A percentile compares a stretch with the other conserved stretches of the same genome.
These are phyloP conservation scores for Carpediemonas membranifera DNA, from an alignment of 78 protist genomes.

Conservation along the genomic window DNA sequence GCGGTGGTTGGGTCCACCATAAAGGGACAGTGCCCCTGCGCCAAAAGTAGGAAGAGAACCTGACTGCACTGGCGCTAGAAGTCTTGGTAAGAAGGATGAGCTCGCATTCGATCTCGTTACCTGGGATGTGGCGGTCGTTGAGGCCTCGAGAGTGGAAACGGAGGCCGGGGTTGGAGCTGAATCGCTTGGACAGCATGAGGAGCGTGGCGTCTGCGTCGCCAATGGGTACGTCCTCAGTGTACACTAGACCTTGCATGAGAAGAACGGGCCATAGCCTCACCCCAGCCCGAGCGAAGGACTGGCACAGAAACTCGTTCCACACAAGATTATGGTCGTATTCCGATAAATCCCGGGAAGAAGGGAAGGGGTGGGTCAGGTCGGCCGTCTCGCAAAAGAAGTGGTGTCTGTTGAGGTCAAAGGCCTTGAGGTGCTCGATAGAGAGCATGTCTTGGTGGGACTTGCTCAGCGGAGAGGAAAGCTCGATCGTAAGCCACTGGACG, in stretches of 20 bases:
- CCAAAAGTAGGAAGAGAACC: not conserved
- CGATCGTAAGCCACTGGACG: constrained; percentile 6
- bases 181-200: not conserved
- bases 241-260: constrained; percentile 19
- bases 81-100: constrained; percentile 10
- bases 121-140: constrained; percentile 8
- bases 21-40: constrained; percentile 6
- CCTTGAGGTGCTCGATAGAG: not conserved
- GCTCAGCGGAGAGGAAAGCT: not conserved
- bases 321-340: constrained; percentile 17
- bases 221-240: not conserved
- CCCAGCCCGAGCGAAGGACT: constrained; percentile 1
- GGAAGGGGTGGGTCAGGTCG: constrained; percentile 9
- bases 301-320: constrained; percentile 13
- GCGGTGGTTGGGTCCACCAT: not conserved
- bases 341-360: not conserved
- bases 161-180: constrained; percentile 1
- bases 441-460: not conserved
- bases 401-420: not conserved
- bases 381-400: constrained; percentile 22
- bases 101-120: constrained; percentile 24
- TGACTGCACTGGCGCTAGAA: not conserved
- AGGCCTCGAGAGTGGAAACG: constrained; percentile 6
- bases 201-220: not conserved
- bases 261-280: constrained; percentile 1